Percentiles rank a stretch among this genome's conserved stretches.
phyloP scores from a whole-genome alignment of 73 alveolate genomes.

The Stentor coeruleus region DNA sequence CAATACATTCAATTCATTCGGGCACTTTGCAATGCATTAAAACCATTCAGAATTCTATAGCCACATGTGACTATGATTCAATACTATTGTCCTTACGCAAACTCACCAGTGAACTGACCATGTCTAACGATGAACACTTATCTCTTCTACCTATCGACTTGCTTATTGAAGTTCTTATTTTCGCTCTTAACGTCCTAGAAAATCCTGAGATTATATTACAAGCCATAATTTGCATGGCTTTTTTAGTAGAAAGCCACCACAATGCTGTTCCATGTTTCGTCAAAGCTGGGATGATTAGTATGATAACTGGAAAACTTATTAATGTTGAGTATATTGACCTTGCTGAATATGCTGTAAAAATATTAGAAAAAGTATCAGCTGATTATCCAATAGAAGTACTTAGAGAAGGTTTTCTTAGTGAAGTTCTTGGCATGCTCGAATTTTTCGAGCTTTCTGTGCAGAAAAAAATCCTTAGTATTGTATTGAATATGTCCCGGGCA shows the following conservation, averaged over 20 bases:
- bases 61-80: not conserved
- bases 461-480: conserved; percentile 35
- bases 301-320: conserved; percentile 35
- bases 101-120: not conserved
- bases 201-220: not conserved
- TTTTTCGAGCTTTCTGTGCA: conserved; percentile 45
- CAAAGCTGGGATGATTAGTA: conserved; percentile 34
- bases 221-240: not conserved
- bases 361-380: conserved; percentile 46
- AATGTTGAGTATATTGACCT: conserved; percentile 58
- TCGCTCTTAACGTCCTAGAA: not conserved
- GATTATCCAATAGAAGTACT: conserved; percentile 53
- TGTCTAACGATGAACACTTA: not conserved
- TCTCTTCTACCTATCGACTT: not conserved
- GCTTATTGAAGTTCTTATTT: not conserved
- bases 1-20: not conserved
- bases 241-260: not conserved
- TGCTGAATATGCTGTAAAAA: conserved; percentile 53
- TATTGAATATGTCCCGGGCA: conserved; percentile 31
- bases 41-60: not conserved
- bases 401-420: conserved; percentile 33
- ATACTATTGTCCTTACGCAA: not conserved
- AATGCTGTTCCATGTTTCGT: conserved; percentile 15
- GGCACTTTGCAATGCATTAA: not conserved
- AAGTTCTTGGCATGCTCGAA: conserved; percentile 45